These are phyloP conservation scores for Epichloe sylvatica DNA, from an alignment of 2,329 filamentous ascomycete genomes.

Conservation along the genomic window DNA sequence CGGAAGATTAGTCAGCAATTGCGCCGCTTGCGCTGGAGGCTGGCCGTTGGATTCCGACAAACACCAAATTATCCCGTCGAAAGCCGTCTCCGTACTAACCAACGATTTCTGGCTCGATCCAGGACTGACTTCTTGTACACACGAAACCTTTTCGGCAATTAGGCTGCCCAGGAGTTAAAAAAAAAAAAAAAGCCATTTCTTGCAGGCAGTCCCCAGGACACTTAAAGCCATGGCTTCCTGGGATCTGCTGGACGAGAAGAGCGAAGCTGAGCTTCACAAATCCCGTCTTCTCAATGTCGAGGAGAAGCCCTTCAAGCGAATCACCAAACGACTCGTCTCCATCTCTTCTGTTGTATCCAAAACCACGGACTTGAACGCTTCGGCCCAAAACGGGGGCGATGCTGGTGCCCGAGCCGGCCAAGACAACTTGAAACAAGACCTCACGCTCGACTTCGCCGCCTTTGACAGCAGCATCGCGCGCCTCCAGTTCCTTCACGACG, in stretches of 20 bases:
- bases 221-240: conserved; percentile 34
- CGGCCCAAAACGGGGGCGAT: conserved; percentile 26
- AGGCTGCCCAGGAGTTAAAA: neutral
- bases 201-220: neutral
- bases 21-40: neutral
- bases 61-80: too few species aligned
- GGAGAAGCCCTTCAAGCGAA: conserved; percentile 80
- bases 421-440: conserved; percentile 60
- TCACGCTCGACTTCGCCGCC: conserved; percentile 75
- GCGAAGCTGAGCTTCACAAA: conserved; percentile 78
- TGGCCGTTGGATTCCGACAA: too few species aligned
- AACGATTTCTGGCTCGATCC: too few species aligned
- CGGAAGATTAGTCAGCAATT: too few species aligned
- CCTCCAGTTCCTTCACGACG: conserved; percentile 72
- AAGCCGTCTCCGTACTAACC: too few species aligned
- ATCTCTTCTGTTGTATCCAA: conserved; percentile 46
- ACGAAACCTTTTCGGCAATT: neutral
- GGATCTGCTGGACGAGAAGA: conserved; percentile 56
- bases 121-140: neutral
- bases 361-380: conserved; percentile 10
- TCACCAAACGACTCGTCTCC: conserved; percentile 65
- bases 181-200: neutral
- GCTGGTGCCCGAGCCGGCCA: conserved; percentile 19
- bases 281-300: conserved; percentile 77
- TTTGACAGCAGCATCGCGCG: conserved; percentile 78